phyloP scores from a whole-genome alignment of 208 protist species.

The Leishmania braziliensis region DNA sequence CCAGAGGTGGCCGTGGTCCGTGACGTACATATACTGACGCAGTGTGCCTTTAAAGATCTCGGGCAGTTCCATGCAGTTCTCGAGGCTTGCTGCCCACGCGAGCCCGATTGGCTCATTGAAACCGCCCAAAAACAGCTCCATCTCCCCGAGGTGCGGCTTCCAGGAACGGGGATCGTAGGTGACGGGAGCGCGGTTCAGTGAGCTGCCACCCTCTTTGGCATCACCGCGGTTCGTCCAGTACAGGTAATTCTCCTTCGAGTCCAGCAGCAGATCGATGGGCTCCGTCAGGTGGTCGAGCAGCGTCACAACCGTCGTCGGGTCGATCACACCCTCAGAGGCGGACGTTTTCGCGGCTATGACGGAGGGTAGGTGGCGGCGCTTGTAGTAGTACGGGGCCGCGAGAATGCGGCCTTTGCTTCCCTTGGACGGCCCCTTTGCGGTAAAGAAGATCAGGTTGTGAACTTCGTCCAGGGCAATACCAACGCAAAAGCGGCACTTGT shows the following conservation, averaged over 20 bases:
- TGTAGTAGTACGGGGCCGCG: constrained; percentile 43
- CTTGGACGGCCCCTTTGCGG: constrained; percentile 46
- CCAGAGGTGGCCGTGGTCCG: constrained; percentile 37
- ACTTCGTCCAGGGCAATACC: constrained; percentile 45
- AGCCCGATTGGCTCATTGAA: constrained; percentile 50
- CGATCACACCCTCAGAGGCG: constrained; percentile 38
- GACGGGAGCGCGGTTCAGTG: constrained; percentile 36
- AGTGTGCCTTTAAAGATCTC: constrained; percentile 21
- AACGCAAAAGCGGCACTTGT: constrained; percentile 42
- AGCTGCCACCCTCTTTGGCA: constrained; percentile 35
- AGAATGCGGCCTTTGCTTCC: constrained; percentile 42
- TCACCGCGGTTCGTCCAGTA: constrained; percentile 60
- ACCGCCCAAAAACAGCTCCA: constrained; percentile 36
- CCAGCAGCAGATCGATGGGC: constrained; percentile 48
- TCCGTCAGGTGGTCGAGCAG: constrained; percentile 38
- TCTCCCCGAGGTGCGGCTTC: constrained; percentile 26
- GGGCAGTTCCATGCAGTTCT: not conserved
- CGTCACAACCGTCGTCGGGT: constrained; percentile 25
- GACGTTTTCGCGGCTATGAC: constrained; percentile 14
- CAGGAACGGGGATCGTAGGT: constrained; percentile 23
- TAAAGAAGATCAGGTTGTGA: constrained; percentile 48
- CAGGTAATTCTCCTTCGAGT: constrained; percentile 30
- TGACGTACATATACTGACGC: constrained; percentile 46
- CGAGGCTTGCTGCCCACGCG: constrained; percentile 38
- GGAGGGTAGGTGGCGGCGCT: constrained; percentile 33